A percentile compares a stretch with the other conserved stretches of the same genome.
Conservation (phyloP, 176 grass and related monocot species). For the Phoenix dactylifera region DNA sequence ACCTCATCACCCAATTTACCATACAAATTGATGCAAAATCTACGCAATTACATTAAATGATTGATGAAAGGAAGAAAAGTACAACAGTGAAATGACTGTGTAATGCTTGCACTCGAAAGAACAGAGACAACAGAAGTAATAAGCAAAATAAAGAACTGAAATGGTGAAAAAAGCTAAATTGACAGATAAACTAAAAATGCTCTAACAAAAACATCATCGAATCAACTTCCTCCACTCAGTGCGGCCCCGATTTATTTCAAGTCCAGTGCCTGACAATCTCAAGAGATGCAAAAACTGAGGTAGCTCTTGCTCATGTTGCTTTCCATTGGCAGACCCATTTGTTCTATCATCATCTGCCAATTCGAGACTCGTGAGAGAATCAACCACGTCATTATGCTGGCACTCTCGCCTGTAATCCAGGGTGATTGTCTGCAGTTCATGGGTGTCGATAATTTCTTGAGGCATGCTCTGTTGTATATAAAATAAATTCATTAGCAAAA, state of each 20-base stretch:
- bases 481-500: background rate
- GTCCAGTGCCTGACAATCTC: constrained; percentile 50
- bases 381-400: constrained; percentile 77
- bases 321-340: constrained; percentile 41
- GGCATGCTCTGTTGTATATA: constrained; percentile 69
- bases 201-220: constrained; percentile 26
- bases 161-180: no score
- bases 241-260: constrained; percentile 85
- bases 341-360: constrained; percentile 28
- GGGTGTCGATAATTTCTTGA: constrained; percentile 91
- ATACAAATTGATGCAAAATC: no score
- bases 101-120: no score
- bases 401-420: constrained; percentile 94
- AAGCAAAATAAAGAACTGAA: no score
- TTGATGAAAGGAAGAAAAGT: no score
- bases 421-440: constrained; percentile 94
- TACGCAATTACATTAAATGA: no score
- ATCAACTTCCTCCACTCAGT: constrained; percentile 80
- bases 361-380: constrained; percentile 80
- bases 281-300: constrained; percentile 70
- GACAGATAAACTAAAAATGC: no score
- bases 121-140: no score
- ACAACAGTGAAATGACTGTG: no score
- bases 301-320: constrained; percentile 25
- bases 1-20: no score